A percentile compares a stretch with the other conserved stretches of the same genome.
Evolutionary conservation across 768 basidiomycete genomes (phyloP).

Genomic region (Lactifluus subvellereus): DNA sequence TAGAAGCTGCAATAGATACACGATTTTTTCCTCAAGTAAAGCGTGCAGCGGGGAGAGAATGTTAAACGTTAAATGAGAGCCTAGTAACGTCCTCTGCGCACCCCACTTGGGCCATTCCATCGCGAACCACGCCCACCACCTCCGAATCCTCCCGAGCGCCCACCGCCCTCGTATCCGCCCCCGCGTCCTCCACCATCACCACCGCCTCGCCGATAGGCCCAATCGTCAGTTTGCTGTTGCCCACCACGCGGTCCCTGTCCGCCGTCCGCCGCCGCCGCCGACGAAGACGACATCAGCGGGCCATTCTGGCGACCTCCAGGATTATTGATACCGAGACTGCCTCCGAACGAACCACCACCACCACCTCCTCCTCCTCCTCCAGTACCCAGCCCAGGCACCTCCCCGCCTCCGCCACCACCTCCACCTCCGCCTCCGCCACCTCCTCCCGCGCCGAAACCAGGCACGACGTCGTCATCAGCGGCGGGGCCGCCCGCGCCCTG

Average conservation of each 20-base stretch:
- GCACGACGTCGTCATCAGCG: conserved; percentile 42
- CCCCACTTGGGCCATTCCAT: conserved; percentile 16
- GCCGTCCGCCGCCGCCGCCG: background rate
- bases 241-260: conserved; percentile 5
- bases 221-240: conserved; percentile 16
- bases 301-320: background rate
- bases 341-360: background rate
- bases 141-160: conserved; percentile 29
- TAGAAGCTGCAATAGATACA: conserved; percentile 17
- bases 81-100: conserved; percentile 15
- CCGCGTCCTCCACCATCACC: conserved; percentile 29
- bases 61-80: background rate
- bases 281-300: background rate
- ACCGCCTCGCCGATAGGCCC: conserved; percentile 25
- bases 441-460: conserved; percentile 32
- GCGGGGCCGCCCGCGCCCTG: conserved; percentile 34
- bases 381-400: conserved; percentile 1
- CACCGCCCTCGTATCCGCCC: conserved; percentile 30
- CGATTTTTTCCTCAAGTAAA: background rate
- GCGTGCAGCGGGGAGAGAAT: background rate
- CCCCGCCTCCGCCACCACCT: conserved; percentile 6
- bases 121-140: conserved; percentile 27
- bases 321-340: background rate
- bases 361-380: no score
- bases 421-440: conserved; percentile 34